Percentiles rank a stretch among this genome's conserved stretches.
phyloP scores from a whole-genome alignment of 805 yeast genomes.

The Pichia pseudocactophila region DNA sequence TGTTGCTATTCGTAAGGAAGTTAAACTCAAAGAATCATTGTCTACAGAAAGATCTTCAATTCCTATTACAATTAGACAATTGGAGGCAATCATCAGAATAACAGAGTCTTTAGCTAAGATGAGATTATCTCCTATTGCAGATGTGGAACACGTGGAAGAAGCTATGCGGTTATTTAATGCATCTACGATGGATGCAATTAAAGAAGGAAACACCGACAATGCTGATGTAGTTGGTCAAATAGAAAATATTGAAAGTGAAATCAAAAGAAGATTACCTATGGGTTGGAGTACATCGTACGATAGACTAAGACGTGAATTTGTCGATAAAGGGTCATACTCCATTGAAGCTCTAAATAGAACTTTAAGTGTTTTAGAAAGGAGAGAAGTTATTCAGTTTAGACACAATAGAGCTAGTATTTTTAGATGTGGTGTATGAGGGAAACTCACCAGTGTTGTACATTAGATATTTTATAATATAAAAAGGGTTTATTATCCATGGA shows the following conservation, averaged over 20 bases:
- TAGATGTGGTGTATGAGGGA: constrained; percentile 50
- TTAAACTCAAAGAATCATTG: constrained; percentile 70
- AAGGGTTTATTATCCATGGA: too few species aligned
- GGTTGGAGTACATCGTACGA: constrained; percentile 92
- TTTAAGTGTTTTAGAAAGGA: constrained; percentile 68
- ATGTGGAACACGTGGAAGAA: constrained; percentile 86
- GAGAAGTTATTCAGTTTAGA: constrained; percentile 80
- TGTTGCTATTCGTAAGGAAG: constrained; percentile 78
- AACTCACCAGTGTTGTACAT: neutral
- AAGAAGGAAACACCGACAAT: constrained; percentile 43
- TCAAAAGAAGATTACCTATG: constrained; percentile 84
- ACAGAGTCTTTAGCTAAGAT: constrained; percentile 90
- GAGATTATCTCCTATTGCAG: constrained; percentile 72
- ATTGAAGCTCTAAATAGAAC: constrained; percentile 78
- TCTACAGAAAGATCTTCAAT: constrained; percentile 87
- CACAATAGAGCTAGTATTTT: constrained; percentile 78
- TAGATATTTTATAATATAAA: neutral
- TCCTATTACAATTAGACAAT: constrained; percentile 95
- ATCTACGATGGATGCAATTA: constrained; percentile 88
- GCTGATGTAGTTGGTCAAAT: constrained; percentile 60
- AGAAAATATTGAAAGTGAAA: constrained; percentile 68
- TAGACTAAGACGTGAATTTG: constrained; percentile 77
- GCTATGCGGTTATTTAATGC: constrained; percentile 92
- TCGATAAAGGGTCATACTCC: constrained; percentile 47
- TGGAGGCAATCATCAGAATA: constrained; percentile 94